phyloP scores from a whole-genome alignment of 2,329 filamentous ascomycete species.

The Ciborinia camelliae region DNA sequence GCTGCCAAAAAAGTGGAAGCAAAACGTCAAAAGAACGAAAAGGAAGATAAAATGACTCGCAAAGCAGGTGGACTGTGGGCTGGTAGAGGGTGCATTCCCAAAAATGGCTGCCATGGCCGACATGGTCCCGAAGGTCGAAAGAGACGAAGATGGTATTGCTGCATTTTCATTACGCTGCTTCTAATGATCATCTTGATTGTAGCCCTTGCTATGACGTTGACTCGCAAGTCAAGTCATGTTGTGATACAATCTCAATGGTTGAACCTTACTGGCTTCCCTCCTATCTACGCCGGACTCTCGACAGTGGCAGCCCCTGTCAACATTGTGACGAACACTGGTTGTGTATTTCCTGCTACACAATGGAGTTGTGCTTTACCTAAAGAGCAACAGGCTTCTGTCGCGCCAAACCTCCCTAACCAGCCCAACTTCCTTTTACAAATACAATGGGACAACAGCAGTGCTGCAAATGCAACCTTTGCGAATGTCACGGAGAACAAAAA shows the following conservation, averaged over 20 bases:
- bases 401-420: constrained; percentile 62
- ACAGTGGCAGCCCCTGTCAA: constrained; percentile 74
- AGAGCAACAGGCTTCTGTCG: constrained; percentile 63
- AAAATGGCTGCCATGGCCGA: constrained; percentile 63
- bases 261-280: constrained; percentile 81
- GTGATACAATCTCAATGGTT: constrained; percentile 58
- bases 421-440: constrained; percentile 82
- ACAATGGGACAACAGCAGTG: constrained; percentile 61
- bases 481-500: constrained; percentile 34
- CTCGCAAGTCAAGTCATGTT: constrained; percentile 40
- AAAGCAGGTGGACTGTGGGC: constrained; percentile 61
- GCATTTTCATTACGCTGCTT: constrained; percentile 50
- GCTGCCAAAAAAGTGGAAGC: constrained; percentile 36
- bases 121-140: constrained; percentile 61
- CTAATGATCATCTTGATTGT: constrained; percentile 55
- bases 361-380: constrained; percentile 88
- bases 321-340: constrained; percentile 60
- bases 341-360: constrained; percentile 66
- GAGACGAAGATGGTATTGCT: constrained; percentile 57
- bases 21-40: constrained; percentile 56
- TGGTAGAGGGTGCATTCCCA: constrained; percentile 60
- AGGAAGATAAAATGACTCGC: constrained; percentile 59
- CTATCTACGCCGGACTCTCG: constrained; percentile 78
- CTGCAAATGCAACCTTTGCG: constrained; percentile 43
- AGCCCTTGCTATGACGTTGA: constrained; percentile 56